A percentile compares a stretch with the other conserved stretches of the same genome.
These are phyloP conservation scores for Dactylellina sp. DNA, from an alignment of 2,329 filamentous ascomycete genomes.

Conservation along the genomic window DNA sequence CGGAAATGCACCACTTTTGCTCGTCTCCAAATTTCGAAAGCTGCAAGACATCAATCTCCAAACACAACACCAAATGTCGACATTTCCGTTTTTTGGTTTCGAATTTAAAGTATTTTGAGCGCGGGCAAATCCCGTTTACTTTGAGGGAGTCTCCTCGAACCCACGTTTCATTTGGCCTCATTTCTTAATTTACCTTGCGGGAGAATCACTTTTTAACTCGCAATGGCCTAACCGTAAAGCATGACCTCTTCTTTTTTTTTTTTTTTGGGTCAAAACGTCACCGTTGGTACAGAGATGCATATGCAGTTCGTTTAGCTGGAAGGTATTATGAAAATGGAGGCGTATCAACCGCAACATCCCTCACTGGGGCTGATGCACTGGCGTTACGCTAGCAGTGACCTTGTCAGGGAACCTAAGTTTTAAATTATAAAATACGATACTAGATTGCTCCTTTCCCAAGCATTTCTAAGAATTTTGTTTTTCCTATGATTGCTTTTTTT, in stretches of 20 bases:
- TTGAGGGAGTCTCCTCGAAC: conserved; percentile 14
- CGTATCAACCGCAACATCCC: conserved; percentile 10
- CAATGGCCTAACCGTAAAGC: too few relatives aligned
- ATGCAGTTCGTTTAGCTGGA: background rate
- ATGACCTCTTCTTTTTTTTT: too few relatives aligned
- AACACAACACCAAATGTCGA: conserved; percentile 44
- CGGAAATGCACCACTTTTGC: conserved; percentile 34
- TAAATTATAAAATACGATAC: background rate
- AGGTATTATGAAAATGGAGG: background rate
- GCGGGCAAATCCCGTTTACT: background rate
- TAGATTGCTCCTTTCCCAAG: too few relatives aligned
- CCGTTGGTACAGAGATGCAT: conserved; percentile 6
- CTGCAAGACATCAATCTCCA: conserved; percentile 53
- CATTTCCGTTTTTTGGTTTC: conserved; percentile 29
- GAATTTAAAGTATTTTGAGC: conserved; percentile 17
- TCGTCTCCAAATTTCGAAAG: conserved; percentile 53
- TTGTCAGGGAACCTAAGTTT: background rate
- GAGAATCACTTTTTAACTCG: too few relatives aligned
- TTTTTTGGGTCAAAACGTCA: too few relatives aligned
- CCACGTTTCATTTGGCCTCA: background rate
- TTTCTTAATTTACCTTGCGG: background rate
- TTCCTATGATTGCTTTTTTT: conserved; percentile 20
- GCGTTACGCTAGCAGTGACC: conserved; percentile 31
- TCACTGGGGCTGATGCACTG: conserved; percentile 20
- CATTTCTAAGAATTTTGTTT: background rate